Conservation (phyloP, 78 protist species). For the Guillardia theta region DNA sequence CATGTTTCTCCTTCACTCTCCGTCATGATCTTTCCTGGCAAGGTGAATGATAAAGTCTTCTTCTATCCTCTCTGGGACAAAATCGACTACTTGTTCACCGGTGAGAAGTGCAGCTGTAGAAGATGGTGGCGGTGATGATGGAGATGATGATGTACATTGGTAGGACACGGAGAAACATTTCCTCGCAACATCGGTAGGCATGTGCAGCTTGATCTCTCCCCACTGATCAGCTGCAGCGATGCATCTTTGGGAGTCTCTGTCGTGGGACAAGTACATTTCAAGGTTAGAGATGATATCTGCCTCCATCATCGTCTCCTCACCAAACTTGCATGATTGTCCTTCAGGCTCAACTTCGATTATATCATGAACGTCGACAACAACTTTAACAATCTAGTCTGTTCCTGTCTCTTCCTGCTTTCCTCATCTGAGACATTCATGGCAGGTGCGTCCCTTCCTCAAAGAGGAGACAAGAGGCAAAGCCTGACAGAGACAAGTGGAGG, state of each 20-base stretch:
- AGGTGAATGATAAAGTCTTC: not conserved
- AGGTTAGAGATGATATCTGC: no score
- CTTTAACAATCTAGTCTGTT: not conserved
- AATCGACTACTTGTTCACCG: not conserved
- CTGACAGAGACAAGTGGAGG: no score
- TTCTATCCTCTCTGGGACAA: constrained; percentile 42
- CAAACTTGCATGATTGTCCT: no score
- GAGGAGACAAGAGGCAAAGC: no score
- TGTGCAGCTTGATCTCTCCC: not conserved
- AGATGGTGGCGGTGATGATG: not conserved
- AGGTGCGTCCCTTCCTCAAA: no score
- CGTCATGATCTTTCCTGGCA: not conserved
- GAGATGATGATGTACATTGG: not conserved
- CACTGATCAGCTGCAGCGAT: not conserved
- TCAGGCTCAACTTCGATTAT: not conserved
- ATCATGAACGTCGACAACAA: constrained; percentile 6
- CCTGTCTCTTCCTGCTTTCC: not conserved
- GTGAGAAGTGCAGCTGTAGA: not conserved
- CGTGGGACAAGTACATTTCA: constrained; percentile 27
- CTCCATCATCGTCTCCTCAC: no score
- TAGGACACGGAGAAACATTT: not conserved
- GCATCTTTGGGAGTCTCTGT: constrained; percentile 7
- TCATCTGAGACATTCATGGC: no score
- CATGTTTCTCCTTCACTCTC: not conserved
- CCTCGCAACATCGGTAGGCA: not conserved